These are phyloP conservation scores for Leishmania turanica DNA, from an alignment of 208 protist species.

Conservation along the genomic window DNA sequence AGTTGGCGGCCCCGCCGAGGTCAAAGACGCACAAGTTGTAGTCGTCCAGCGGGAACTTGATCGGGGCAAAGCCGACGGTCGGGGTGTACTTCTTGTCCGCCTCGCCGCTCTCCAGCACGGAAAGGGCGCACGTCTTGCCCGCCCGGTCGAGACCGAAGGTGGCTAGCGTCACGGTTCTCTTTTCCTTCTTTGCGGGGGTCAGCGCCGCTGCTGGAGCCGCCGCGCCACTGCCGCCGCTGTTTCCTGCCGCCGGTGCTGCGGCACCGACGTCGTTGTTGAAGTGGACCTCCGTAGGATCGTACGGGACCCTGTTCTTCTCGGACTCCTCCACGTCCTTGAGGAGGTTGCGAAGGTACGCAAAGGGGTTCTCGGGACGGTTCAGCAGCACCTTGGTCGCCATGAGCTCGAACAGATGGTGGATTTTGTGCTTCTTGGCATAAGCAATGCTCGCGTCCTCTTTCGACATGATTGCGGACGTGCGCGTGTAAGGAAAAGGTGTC, in stretches of 20 bases:
- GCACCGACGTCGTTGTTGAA: constrained; percentile 25
- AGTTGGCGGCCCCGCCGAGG: constrained; percentile 87
- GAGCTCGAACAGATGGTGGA: constrained; percentile 93
- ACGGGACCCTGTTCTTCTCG: constrained; percentile 74
- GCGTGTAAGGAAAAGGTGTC: not conserved
- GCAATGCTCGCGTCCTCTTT: constrained; percentile 76
- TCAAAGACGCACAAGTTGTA: constrained; percentile 93
- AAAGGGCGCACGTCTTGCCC: constrained; percentile 99
- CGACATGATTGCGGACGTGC: constrained; percentile 25
- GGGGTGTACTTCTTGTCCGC: constrained; percentile 92
- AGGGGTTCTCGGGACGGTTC: constrained; percentile 86
- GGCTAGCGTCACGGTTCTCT: constrained; percentile 74
- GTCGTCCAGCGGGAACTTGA: constrained; percentile 84
- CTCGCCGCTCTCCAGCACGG: constrained; percentile 95
- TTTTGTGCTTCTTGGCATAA: constrained; percentile 90
- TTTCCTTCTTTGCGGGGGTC: constrained; percentile 12
- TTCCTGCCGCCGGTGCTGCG: not conserved
- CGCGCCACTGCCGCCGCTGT: not conserved
- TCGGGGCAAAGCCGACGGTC: constrained; percentile 89
- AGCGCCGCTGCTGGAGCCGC: not conserved
- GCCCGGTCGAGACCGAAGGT: constrained; percentile 91
- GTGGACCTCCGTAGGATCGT: constrained; percentile 82
- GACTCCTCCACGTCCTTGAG: constrained; percentile 73
- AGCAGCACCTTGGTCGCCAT: constrained; percentile 88
- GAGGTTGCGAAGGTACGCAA: constrained; percentile 81